These are phyloP conservation scores for Colletotrichum trifolii DNA, from an alignment of 2,329 filamentous ascomycete species.

Conservation along the genomic window DNA sequence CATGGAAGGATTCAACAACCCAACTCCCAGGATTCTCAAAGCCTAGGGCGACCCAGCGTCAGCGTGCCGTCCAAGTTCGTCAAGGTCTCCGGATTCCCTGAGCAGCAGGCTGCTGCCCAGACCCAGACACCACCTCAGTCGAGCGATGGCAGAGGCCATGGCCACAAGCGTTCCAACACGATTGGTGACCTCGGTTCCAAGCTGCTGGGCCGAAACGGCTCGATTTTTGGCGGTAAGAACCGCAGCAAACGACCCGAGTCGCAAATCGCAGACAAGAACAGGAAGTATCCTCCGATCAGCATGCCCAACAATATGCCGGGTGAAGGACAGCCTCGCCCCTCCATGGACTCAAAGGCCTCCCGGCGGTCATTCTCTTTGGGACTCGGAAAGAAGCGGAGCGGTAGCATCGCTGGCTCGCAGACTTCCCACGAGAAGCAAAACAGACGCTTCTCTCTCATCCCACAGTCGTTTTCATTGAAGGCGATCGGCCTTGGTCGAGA, in stretches of 20 bases:
- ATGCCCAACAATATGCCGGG: constrained; percentile 80
- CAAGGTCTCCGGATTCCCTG: constrained; percentile 68
- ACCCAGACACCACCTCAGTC: constrained; percentile 30
- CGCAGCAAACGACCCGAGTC: constrained; percentile 61
- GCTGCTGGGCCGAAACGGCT: constrained; percentile 85
- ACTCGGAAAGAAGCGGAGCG: constrained; percentile 76
- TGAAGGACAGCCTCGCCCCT: constrained; percentile 68
- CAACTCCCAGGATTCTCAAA: constrained; percentile 77
- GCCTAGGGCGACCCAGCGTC: constrained; percentile 71
- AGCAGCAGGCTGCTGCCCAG: constrained; percentile 50
- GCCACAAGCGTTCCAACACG: constrained; percentile 78
- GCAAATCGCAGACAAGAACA: constrained; percentile 53
- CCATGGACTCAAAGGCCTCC: constrained; percentile 75
- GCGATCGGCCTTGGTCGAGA: constrained; percentile 71
- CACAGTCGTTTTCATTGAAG: constrained; percentile 72
- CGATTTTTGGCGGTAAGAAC: constrained; percentile 76
- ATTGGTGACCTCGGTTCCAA: constrained; percentile 86
- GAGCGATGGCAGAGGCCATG: constrained; percentile 53
- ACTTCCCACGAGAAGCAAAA: constrained; percentile 66
- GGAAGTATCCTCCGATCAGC: constrained; percentile 88
- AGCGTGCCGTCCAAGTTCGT: constrained; percentile 69
- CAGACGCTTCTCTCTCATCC: constrained; percentile 78
- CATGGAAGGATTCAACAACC: constrained; percentile 92
- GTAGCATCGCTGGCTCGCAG: constrained; percentile 70
- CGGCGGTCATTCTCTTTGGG: constrained; percentile 78